Evolutionary conservation across 2,329 filamentous ascomycete species (phyloP), one percentile per base, ranked within the genome.

Genomic region (Calonectria fujianensis): DNA sequence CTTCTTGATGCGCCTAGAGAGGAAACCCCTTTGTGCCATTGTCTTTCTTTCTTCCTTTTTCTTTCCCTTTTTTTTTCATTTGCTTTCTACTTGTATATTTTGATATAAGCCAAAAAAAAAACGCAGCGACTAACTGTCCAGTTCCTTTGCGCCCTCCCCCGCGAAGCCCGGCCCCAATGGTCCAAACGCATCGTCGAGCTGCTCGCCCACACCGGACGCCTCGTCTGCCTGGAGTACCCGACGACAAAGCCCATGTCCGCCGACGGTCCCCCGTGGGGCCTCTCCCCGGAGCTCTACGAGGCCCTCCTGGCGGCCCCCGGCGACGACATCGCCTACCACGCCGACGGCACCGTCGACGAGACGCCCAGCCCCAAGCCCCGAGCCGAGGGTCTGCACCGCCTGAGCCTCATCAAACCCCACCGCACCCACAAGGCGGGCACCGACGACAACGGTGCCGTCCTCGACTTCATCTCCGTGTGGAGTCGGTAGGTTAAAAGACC

Each of bases 181-280:
- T 89, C 91, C 16, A 82, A 83, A 70, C 86, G 90, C 70, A 90
- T 91, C 84, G 79, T 85, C 18, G 82, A 88, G 50, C 86, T 93
- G 50, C 85, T 93, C 37, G 78, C 84, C 27, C 86, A 86, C 8
- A 82, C 78, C 31, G 91, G 91, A 29, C 86, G 88, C 48, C 85
- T 93, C 32, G 82, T 93, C 67, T 93, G 91, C 84, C 89, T 98
- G 75, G 95, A 98, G 83, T 97, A 94, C 83, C 95, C 95, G 13
- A 92, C 93, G 1, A 89, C 91, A 75, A 97, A 96, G 83, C 88
- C 91, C 52, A 89, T 93, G 13, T 87, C 87, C 14, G 88, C 89
- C 13, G 89, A 89, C 13, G 95, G 95, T 0, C 95, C 95, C 16
- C 95, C 95, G 2, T 96, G 91, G 89, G 91, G 92, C 10, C 85